phyloP scores from a whole-genome alignment of 169 alveolate species.

The Plasmodium vivax region DNA sequence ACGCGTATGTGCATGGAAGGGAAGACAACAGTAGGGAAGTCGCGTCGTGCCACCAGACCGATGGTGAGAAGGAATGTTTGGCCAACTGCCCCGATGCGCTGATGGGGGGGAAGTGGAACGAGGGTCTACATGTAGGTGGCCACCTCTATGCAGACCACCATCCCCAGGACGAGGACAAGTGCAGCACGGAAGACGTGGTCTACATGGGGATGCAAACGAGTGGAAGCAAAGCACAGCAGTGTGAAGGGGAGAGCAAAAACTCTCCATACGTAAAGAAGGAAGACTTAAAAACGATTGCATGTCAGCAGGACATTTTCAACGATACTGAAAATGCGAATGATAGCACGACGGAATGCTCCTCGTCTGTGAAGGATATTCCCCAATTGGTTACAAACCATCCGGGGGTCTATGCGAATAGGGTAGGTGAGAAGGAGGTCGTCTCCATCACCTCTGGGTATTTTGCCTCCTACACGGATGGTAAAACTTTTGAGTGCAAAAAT shows the following conservation, averaged over 20 bases:
- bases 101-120: neutral
- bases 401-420: neutral
- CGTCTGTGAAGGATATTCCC: conserved; percentile 15
- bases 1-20: neutral
- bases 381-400: neutral
- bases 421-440: neutral
- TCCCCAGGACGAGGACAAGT: neutral
- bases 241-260: neutral
- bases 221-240: neutral
- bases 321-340: conserved; percentile 58
- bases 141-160: neutral
- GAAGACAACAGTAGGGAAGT: neutral
- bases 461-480: neutral
- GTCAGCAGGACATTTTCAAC: conserved; percentile 16
- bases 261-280: neutral
- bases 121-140: neutral
- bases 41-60: neutral
- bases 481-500: neutral
- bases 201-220: neutral
- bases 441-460: neutral
- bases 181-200: neutral
- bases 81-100: neutral
- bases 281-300: neutral
- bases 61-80: neutral
- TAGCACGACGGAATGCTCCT: conserved; percentile 33